phyloP scores from a whole-genome alignment of 495 filamentous ascomycete genomes.

The Geoglossum glabrum region DNA sequence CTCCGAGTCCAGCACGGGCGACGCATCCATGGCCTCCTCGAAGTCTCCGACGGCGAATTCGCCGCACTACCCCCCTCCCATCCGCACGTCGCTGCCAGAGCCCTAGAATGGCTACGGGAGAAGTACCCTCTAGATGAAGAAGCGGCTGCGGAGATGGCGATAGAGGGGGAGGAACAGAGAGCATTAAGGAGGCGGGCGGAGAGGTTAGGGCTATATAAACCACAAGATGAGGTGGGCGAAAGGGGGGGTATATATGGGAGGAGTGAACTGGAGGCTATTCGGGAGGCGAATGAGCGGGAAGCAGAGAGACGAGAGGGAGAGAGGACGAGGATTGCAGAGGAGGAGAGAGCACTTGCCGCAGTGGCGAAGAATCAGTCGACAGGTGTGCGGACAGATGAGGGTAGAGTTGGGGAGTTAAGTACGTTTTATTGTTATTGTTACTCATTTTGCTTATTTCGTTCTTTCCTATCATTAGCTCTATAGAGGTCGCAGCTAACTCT shows the following conservation, averaged over 20 bases:
- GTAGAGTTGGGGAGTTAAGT: neutral
- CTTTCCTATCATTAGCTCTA: too few species aligned
- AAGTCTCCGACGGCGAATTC: neutral
- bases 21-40: slow-evolving; percentile 36
- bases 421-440: neutral
- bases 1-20: slow-evolving; percentile 52
- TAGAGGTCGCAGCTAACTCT: neutral
- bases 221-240: slow-evolving; percentile 13
- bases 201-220: slow-evolving; percentile 29
- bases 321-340: slow-evolving; percentile 25
- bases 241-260: slow-evolving; percentile 14
- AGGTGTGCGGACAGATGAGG: neutral
- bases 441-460: too few species aligned
- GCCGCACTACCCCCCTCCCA: neutral
- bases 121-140: slow-evolving; percentile 60
- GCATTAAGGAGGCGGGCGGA: slow-evolving; percentile 25
- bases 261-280: slow-evolving; percentile 28
- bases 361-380: neutral
- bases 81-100: slow-evolving; percentile 21
- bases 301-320: slow-evolving; percentile 21
- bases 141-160: slow-evolving; percentile 38
- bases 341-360: neutral
- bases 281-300: slow-evolving; percentile 21
- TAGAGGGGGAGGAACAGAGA: slow-evolving; percentile 27
- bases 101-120: slow-evolving; percentile 45